These are phyloP conservation scores for Coffea eugenioides DNA, from an alignment of 257 asterid genomes.

Conservation along the genomic window DNA sequence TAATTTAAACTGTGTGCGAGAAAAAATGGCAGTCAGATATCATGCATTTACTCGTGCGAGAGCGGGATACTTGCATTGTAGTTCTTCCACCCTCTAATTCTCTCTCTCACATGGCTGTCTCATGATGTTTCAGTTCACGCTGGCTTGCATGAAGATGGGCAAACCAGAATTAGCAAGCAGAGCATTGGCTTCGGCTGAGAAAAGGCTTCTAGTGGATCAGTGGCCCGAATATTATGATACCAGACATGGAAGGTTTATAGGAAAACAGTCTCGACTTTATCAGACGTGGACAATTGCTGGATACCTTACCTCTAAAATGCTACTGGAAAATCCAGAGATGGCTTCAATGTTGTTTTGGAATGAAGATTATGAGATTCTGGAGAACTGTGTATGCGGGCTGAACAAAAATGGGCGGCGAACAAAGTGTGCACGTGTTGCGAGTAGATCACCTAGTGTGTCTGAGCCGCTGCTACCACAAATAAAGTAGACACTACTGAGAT, in stretches of 20 bases:
- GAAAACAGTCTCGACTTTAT: conserved; percentile 39
- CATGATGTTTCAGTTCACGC: conserved; percentile 32
- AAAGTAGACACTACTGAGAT: not conserved
- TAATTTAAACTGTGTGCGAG: not conserved
- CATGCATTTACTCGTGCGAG: not conserved
- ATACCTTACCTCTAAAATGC: conserved; percentile 38
- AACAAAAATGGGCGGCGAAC: conserved; percentile 18
- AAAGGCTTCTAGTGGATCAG: conserved; percentile 35
- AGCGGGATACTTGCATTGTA: not conserved
- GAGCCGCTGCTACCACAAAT: not conserved
- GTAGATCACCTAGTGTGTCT: conserved; percentile 16
- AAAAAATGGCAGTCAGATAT: not conserved
- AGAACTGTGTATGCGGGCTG: conserved; percentile 40
- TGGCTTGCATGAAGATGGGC: conserved; percentile 49
- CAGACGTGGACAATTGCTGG: conserved; percentile 50
- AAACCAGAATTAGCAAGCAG: conserved; percentile 34
- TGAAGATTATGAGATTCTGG: conserved; percentile 41
- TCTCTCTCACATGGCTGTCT: too few species aligned
- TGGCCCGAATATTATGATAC: conserved; percentile 53
- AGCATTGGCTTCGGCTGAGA: conserved; percentile 36
- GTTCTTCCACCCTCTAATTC: not conserved
- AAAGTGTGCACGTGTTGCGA: conserved; percentile 31
- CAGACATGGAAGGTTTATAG: conserved; percentile 34
- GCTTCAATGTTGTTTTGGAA: conserved; percentile 39
- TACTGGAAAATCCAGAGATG: conserved; percentile 33